Evolutionary conservation across 2,329 filamentous ascomycete species (phyloP).

Genomic region (Drechslerella coelobrocha): DNA sequence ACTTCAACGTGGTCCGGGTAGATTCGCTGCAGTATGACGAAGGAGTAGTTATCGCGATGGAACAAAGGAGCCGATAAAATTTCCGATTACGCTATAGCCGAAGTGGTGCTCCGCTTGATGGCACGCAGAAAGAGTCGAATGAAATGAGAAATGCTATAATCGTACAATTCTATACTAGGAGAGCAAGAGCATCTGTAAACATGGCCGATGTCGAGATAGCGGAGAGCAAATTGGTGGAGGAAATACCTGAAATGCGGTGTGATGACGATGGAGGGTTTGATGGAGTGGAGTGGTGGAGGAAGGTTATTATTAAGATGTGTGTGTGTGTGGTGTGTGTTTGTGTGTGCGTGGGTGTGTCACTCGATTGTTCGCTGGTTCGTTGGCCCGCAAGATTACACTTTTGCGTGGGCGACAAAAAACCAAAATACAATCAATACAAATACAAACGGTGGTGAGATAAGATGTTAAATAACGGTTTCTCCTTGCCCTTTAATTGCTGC

Average conservation of each 20-base stretch:
- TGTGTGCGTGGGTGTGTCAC: constrained; percentile 3
- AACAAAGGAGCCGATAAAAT: constrained; percentile 18
- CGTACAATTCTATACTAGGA: constrained; percentile 22
- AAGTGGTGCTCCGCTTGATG: constrained; percentile 18
- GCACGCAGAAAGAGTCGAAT: constrained; percentile 3
- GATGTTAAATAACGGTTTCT: too few relatives aligned
- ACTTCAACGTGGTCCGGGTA: constrained; percentile 31
- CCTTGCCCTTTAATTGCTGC: too few relatives aligned
- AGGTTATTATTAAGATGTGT: too few relatives aligned
- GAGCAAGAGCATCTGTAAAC: constrained; percentile 20
- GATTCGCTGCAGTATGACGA: constrained; percentile 15
- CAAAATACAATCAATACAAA: too few relatives aligned
- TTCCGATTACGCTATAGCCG: constrained; percentile 27
- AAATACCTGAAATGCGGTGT: constrained; percentile 12
- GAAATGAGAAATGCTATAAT: constrained; percentile 28
- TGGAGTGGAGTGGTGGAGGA: too few relatives aligned
- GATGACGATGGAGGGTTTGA: constrained; percentile 39
- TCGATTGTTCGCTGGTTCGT: background rate
- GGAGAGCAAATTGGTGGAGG: constrained; percentile 12
- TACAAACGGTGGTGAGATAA: too few relatives aligned
- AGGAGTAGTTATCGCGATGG: background rate
- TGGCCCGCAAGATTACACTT: too few relatives aligned
- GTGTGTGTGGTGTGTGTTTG: constrained; percentile 18
- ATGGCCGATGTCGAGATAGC: background rate
- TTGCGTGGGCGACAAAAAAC: too few relatives aligned